A percentile compares a stretch with the other conserved stretches of the same genome.
Conservation (phyloP, 768 basidiomycete genomes). For the Lactarius psammicola region DNA sequence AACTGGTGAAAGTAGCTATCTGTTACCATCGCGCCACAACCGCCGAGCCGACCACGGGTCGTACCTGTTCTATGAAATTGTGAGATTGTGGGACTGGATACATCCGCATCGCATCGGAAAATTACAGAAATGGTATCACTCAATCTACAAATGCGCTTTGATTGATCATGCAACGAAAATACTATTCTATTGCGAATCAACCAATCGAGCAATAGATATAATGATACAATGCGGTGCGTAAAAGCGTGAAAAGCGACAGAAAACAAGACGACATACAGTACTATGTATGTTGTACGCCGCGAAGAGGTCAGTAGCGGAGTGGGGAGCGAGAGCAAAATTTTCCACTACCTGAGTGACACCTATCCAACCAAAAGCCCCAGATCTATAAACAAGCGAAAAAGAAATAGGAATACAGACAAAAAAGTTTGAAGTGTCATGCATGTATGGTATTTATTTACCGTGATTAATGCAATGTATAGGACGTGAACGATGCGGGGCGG, state of each 20-base stretch:
- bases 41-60: not conserved
- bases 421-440: constrained; percentile 16
- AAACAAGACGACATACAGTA: constrained; percentile 7
- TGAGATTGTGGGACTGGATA: not conserved
- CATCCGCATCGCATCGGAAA: not conserved
- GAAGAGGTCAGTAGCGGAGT: constrained; percentile 2
- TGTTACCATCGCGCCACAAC: not conserved
- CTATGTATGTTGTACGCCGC: constrained; percentile 8
- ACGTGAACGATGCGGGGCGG: constrained; percentile 14
- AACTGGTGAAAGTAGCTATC: not conserved
- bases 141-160: constrained; percentile 1
- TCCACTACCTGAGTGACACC: constrained; percentile 9
- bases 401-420: constrained; percentile 24
- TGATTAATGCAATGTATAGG: constrained; percentile 20
- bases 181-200: constrained; percentile 14
- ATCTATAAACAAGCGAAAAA: constrained; percentile 20
- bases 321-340: not conserved
- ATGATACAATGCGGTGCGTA: constrained; percentile 22
- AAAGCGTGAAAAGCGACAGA: constrained; percentile 15
- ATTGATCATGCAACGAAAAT: constrained; percentile 11
- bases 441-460: constrained; percentile 24
- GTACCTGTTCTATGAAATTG: not conserved
- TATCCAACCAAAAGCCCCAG: constrained; percentile 26
- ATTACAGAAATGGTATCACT: not conserved
- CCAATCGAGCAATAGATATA: constrained; percentile 27